Base-by-base conservation (phyloP, 345 rosid genomes). In the thale cress (Arabidopsis thaliana) region DNA sequence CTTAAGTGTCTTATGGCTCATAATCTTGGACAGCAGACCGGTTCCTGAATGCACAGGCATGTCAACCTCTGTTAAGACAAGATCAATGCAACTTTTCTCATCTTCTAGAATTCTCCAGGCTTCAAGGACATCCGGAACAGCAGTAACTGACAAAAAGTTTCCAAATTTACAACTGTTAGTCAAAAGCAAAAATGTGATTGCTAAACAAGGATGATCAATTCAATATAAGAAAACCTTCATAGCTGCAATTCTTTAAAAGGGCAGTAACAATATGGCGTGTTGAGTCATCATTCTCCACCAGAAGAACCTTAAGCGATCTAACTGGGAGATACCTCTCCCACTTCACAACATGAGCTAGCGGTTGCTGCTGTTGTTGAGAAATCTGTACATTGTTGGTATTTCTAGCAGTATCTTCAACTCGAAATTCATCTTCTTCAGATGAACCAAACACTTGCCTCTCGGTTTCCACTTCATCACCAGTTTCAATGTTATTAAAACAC, bases 251-350 rank as follows among this genome's bases (percentile, higher is more conserved):
- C 59, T 87, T 87, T 55, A 90, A 87, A 68, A 93, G 77, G 11
- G 93, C 96, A 16, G 83, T 72, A 32, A 93, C 91, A 72, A 93
- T 83, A 16, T 90, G 92, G 33, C 94, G 88, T 3, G 98, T 90
- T 0, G 93, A 86, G 73, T 82, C 85, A 82, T 93, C 96, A 67
- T 83, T 82, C 82, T 90, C 98, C 42, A 90, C 96, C 33, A 93
- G 83, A 71, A 93, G 91, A 82, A 93, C 94, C 79, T 85, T 90
- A 66, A 93, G 83, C 0, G 94, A 80, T 79, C 88, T 80, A 51
- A 80, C 58, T 5, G 87, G 90, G 28, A 90, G 93, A 82, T 88
- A 93, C 75, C 85, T 93, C 80, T 93, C 98, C 96, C 96, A 88
- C 30, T 77, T 33, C 44, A 88, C 76, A 38, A 71, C 23, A 25